These are phyloP conservation scores for Carex arenaria DNA, from an alignment of 202 grass and related monocot genomes.

Conservation along the genomic window DNA sequence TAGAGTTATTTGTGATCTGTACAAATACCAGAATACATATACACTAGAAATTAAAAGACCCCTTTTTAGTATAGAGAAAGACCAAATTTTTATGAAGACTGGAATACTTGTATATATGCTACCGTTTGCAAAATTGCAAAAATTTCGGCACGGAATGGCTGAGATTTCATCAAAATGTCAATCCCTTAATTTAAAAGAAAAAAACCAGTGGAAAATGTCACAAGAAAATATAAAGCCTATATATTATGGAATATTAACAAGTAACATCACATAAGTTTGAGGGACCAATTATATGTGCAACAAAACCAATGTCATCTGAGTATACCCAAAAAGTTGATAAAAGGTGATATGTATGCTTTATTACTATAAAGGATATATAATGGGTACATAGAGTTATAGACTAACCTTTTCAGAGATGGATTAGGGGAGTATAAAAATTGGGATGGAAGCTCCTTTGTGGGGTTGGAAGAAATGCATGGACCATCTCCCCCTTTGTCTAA, in stretches of 20 bases:
- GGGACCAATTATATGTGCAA: neutral
- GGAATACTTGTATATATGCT: neutral
- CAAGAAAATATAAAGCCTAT: neutral
- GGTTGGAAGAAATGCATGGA: conserved; percentile 29
- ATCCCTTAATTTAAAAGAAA: neutral
- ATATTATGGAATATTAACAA: neutral
- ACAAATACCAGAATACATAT: neutral
- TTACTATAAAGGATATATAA: conserved; percentile 6
- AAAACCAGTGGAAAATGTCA: neutral
- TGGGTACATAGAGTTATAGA: conserved; percentile 4
- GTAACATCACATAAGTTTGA: neutral
- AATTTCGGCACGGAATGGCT: neutral
- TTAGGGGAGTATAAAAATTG: conserved; percentile 24
- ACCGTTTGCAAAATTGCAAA: neutral
- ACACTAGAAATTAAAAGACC: neutral
- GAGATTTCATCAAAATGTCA: neutral
- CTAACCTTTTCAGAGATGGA: conserved; percentile 70
- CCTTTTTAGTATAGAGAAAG: neutral
- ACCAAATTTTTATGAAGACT: neutral
- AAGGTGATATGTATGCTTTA: conserved; percentile 1
- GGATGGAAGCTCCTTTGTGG: conserved; percentile 53
- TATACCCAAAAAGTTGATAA: conserved; percentile 24
- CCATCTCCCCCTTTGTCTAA: conserved; percentile 36
- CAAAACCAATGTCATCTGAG: neutral
- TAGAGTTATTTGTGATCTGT: no score